phyloP scores from a whole-genome alignment of 257 asterid genomes.

The Solanum chilense region DNA sequence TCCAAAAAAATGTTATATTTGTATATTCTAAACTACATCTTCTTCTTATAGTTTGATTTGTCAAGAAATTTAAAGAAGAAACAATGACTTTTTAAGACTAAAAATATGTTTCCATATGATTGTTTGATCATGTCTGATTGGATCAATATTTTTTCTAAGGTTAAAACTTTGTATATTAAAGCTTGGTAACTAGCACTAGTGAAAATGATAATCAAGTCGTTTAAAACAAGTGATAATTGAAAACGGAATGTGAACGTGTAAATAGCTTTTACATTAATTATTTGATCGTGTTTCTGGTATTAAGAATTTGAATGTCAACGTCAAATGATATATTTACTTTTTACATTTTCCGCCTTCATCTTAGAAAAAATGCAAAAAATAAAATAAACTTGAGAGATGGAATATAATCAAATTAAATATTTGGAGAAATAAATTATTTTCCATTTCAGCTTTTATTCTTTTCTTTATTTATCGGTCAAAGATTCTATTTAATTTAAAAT shows the following conservation, averaged over 20 bases:
- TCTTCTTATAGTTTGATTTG: too few relatives aligned
- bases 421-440: neutral
- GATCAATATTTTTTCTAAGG: neutral
- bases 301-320: neutral
- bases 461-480: neutral
- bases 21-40: too few relatives aligned
- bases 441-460: neutral
- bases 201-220: neutral
- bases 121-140: neutral
- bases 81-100: too few relatives aligned
- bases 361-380: neutral
- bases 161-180: neutral
- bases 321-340: neutral
- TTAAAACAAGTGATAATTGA: neutral
- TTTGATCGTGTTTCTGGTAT: neutral
- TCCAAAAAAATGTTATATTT: too few relatives aligned
- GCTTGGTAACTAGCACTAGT: neutral
- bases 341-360: neutral
- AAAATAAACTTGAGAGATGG: neutral
- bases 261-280: neutral
- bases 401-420: neutral
- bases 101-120: neutral
- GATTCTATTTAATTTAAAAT: neutral
- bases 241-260: neutral
- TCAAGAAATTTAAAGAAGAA: too few relatives aligned